These are phyloP conservation scores for cucumber (Cucumis sativus) DNA, from an alignment of 306 rosid genomes.

Conservation along the genomic window Cucumber_9930_V3 NC_026657.2:15911501-15912000, in stretches of 20 bases:
- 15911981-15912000: conserved; percentile 78
- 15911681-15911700: background rate
- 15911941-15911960: conserved; percentile 11
- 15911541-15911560: too few species aligned
- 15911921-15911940: background rate
- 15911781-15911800: background rate
- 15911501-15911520: too few species aligned
- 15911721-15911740: conserved; percentile 3
- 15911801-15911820: background rate
- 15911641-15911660: background rate
- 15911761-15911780: background rate
- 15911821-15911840: background rate
- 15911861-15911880: background rate
- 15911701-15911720: background rate
- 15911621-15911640: background rate
- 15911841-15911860: background rate
- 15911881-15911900: background rate
- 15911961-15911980: conserved; percentile 52
- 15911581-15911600: too few species aligned
- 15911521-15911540: too few species aligned
- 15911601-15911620: too few species aligned
- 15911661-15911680: background rate
- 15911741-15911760: background rate
- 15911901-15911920: background rate
- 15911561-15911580: too few species aligned